phyloP scores from a whole-genome alignment of 345 rosid genomes.

The Pseudoturritis turrita region DNA sequence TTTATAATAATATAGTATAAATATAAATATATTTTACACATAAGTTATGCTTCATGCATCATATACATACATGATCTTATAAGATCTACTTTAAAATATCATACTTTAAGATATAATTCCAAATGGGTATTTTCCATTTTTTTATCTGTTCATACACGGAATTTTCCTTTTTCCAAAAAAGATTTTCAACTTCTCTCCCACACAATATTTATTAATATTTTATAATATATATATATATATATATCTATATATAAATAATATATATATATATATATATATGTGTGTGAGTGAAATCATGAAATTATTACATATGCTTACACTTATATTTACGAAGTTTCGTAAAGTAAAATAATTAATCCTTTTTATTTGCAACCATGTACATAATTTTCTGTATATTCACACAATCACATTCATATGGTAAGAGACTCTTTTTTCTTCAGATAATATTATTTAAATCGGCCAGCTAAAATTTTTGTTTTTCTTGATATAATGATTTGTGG shows the following conservation, averaged over 20 bases:
- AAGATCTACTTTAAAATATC: not conserved
- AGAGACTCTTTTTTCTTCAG: not conserved
- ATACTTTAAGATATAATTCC: slow-evolving; percentile 2
- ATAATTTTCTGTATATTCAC: too few species aligned
- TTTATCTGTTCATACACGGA: not conserved
- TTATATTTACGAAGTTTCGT: not conserved
- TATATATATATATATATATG: too few species aligned
- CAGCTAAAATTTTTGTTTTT: slow-evolving; percentile 12
- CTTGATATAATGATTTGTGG: slow-evolving; percentile 6
- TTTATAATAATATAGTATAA: not conserved
- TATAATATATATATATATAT: not conserved
- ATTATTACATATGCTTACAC: not conserved
- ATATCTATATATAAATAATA: too few species aligned
- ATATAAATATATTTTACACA: too few species aligned
- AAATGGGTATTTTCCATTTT: not conserved
- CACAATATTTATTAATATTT: not conserved
- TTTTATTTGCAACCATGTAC: not conserved
- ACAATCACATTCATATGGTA: too few species aligned
- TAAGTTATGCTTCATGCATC: not conserved
- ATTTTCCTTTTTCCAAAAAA: not conserved
- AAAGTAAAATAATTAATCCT: not conserved
- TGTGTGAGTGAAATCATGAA: not conserved
- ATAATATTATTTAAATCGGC: not conserved
- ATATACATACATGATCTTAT: not conserved
- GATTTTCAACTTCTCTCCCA: not conserved